These are phyloP conservation scores for Gillenia trifoliata DNA, from an alignment of 306 rosid genomes.

Conservation along the genomic window DNA sequence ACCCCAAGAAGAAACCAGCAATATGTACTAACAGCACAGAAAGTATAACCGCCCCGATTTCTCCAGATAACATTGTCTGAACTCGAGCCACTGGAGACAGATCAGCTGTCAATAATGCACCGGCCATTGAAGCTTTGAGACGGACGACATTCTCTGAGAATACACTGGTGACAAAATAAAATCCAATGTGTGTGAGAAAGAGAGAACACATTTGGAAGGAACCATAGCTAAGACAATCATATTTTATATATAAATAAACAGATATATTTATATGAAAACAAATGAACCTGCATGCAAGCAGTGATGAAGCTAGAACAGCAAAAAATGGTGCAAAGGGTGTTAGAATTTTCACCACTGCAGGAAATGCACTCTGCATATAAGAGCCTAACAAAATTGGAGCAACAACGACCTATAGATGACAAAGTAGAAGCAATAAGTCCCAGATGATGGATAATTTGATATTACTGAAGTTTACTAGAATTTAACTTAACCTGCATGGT, in stretches of 20 bases:
- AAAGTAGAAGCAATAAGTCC: background rate
- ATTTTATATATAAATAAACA: background rate
- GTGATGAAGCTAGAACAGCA: slow-evolving; percentile 38
- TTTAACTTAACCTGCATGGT: slow-evolving; percentile 32
- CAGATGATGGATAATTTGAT: background rate
- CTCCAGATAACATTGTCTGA: slow-evolving; percentile 23
- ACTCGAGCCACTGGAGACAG: slow-evolving; percentile 14
- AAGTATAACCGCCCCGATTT: slow-evolving; percentile 29
- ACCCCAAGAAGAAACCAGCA: slow-evolving; percentile 42
- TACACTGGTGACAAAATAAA: slow-evolving; percentile 23
- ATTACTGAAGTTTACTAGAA: background rate
- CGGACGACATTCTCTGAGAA: slow-evolving; percentile 36
- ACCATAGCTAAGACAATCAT: background rate
- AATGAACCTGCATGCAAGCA: slow-evolving; percentile 42
- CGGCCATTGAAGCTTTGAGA: slow-evolving; percentile 25
- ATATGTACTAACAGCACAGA: slow-evolving; percentile 34
- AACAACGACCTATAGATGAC: slow-evolving; percentile 36
- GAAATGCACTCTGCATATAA: slow-evolving; percentile 31
- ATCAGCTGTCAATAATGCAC: slow-evolving; percentile 25
- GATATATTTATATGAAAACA: background rate
- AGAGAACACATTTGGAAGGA: background rate
- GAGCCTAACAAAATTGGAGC: slow-evolving; percentile 39
- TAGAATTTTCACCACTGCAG: slow-evolving; percentile 22
- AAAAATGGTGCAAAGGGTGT: slow-evolving; percentile 38
- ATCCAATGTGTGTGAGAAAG: background rate